These are phyloP conservation scores for Haematococcus lacustris DNA, from an alignment of 139 green algal species.

Conservation along the genomic window DNA sequence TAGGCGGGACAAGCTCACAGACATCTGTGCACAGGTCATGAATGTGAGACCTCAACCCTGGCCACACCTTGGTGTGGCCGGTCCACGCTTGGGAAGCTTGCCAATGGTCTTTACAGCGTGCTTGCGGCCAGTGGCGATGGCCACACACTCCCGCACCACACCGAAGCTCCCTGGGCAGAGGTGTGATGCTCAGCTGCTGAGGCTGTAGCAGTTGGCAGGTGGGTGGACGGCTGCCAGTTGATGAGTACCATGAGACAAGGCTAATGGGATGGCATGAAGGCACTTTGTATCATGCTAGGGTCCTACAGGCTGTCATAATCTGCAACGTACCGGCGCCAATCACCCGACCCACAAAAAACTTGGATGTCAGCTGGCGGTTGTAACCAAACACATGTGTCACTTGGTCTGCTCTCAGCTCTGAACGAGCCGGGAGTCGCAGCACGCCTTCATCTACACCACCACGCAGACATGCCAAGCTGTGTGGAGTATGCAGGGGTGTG, in stretches of 20 bases:
- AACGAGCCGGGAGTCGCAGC: not conserved
- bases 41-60: too few relatives aligned
- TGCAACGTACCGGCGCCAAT: constrained; percentile 61
- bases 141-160: constrained; percentile 69
- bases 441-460: constrained; percentile 5
- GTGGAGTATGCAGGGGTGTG: too few relatives aligned
- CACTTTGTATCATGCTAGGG: not conserved
- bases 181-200: not conserved
- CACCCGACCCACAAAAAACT: constrained; percentile 40
- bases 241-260: not conserved
- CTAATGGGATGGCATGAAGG: not conserved
- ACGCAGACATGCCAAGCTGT: too few relatives aligned
- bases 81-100: constrained; percentile 73
- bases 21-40: too few relatives aligned
- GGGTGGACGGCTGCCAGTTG: not conserved
- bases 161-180: constrained; percentile 85
- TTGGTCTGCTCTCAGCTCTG: constrained; percentile 26
- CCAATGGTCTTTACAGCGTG: constrained; percentile 83
- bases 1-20: too few relatives aligned
- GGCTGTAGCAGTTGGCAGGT: not conserved
- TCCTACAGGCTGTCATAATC: not conserved
- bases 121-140: constrained; percentile 33
- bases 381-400: constrained; percentile 74
- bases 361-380: constrained; percentile 45
- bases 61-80: constrained; percentile 63